Percentiles rank a stretch among this genome's conserved stretches.
These are phyloP conservation scores for Nakazawaea siamensis DNA, from an alignment of 805 yeast genomes.

Conservation along the genomic window DNA sequence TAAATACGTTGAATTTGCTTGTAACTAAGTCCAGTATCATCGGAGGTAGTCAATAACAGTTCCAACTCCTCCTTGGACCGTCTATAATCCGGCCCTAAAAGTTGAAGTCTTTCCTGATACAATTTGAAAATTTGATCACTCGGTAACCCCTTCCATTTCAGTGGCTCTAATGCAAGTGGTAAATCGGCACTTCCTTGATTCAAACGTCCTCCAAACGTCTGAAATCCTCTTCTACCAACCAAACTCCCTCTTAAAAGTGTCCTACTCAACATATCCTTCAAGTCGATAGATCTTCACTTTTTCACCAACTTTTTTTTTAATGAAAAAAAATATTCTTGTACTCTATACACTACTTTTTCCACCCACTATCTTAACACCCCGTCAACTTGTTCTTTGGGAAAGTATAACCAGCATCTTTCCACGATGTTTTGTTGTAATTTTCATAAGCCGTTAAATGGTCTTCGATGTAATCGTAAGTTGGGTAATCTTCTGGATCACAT, in stretches of 20 bases:
- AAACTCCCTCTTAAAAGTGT: background rate
- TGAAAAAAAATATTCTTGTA: no score
- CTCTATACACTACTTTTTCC: no score
- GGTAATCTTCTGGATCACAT: slow-evolving; percentile 40
- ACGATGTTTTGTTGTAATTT: slow-evolving; percentile 34
- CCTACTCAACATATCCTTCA: no score
- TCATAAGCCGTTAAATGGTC: slow-evolving; percentile 31
- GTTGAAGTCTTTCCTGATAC: slow-evolving; percentile 48
- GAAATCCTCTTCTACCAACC: background rate
- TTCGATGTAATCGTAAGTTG: slow-evolving; percentile 37
- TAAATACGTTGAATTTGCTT: slow-evolving; percentile 26
- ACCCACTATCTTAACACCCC: slow-evolving; percentile 13
- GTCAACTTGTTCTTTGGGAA: slow-evolving; percentile 31
- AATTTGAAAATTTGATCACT: slow-evolving; percentile 53
- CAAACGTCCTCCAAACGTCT: background rate
- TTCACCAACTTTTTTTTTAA: no score
- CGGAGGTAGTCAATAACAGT: slow-evolving; percentile 44
- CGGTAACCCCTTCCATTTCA: slow-evolving; percentile 63
- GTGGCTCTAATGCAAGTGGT: slow-evolving; percentile 48
- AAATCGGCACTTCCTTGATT: background rate
- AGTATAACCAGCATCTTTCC: slow-evolving; percentile 35
- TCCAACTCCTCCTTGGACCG: slow-evolving; percentile 44
- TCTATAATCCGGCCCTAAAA: slow-evolving; percentile 42
- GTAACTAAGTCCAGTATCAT: slow-evolving; percentile 26
- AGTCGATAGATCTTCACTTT: no score